A percentile compares a stretch with the other conserved stretches of the same genome.
Conservation (phyloP, 1,284 basidiomycete genomes). For the Pisolithus thermaeus region DNA sequence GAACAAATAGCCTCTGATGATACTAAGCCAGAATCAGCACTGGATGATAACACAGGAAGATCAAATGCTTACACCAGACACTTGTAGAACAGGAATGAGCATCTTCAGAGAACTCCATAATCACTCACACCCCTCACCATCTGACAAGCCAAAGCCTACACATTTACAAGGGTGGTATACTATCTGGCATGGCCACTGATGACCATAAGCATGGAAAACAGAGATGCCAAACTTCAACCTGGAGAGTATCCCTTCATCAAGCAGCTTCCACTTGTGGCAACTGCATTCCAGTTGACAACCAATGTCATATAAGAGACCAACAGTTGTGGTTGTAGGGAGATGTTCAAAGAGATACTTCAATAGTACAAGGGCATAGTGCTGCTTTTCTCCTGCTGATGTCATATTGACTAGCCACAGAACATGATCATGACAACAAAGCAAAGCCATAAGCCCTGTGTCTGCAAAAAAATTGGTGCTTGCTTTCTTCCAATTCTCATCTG, state of each 20-base stretch:
- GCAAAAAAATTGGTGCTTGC: slow-evolving; percentile 27
- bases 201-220: not conserved
- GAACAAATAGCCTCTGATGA: not conserved
- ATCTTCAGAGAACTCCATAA: slow-evolving; percentile 27
- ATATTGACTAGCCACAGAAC: too few species aligned
- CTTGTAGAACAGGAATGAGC: slow-evolving; percentile 6
- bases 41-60: not conserved
- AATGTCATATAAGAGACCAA: too few species aligned
- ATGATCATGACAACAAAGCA: too few species aligned
- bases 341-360: too few species aligned
- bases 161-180: not conserved
- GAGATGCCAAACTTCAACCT: not conserved
- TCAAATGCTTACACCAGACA: not conserved
- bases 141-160: slow-evolving; percentile 2
- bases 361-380: too few species aligned
- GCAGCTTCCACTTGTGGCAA: too few species aligned
- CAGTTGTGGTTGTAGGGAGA: too few species aligned
- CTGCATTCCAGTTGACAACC: too few species aligned
- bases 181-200: not conserved
- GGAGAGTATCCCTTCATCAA: too few species aligned
- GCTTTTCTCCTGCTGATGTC: too few species aligned
- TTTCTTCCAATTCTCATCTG: slow-evolving; percentile 26
- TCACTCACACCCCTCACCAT: slow-evolving; percentile 32
- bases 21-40: not conserved
- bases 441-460: slow-evolving; percentile 22